phyloP scores from a whole-genome alignment of 805 yeast genomes.

The Hanseniaspora lachancei region DNA sequence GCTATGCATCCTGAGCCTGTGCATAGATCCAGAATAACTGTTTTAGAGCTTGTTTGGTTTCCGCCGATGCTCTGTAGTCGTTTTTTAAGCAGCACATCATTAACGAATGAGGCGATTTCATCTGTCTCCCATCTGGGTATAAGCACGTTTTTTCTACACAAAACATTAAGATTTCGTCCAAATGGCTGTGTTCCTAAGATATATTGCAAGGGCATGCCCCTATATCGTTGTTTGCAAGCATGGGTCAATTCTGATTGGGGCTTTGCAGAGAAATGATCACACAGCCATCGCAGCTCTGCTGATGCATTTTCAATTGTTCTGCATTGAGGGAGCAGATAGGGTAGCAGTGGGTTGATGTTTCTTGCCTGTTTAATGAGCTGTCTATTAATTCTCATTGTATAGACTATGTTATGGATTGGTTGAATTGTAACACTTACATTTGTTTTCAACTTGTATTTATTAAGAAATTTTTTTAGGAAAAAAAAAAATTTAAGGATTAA shows the following conservation, averaged over 20 bases:
- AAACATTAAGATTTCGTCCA: slow-evolving; percentile 45
- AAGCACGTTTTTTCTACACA: slow-evolving; percentile 51
- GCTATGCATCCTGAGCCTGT: slow-evolving; percentile 86
- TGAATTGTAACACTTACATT: background rate
- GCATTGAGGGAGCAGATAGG: slow-evolving; percentile 23
- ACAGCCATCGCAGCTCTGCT: slow-evolving; percentile 23
- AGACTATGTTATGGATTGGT: background rate
- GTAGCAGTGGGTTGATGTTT: slow-evolving; percentile 17
- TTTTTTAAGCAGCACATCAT: slow-evolving; percentile 22
- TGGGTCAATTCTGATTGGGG: slow-evolving; percentile 18
- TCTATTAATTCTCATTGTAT: slow-evolving; percentile 17
- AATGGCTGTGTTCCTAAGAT: slow-evolving; percentile 80
- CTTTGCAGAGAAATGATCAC: background rate
- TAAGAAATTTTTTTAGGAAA: too few species aligned
- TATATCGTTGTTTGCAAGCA: slow-evolving; percentile 44
- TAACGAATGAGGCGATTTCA: slow-evolving; percentile 52
- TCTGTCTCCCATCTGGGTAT: slow-evolving; percentile 95
- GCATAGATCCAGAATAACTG: slow-evolving; percentile 51
- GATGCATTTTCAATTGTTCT: slow-evolving; percentile 18
- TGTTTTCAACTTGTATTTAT: too few species aligned
- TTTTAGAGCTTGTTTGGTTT: slow-evolving; percentile 1
- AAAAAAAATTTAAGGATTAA: too few species aligned
- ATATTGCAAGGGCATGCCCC: slow-evolving; percentile 65
- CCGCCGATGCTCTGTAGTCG: slow-evolving; percentile 10
- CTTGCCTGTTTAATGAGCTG: slow-evolving; percentile 15